Base-by-base conservation (phyloP, 179 eudicot genomes). In the Camellia oleifera region DNA sequence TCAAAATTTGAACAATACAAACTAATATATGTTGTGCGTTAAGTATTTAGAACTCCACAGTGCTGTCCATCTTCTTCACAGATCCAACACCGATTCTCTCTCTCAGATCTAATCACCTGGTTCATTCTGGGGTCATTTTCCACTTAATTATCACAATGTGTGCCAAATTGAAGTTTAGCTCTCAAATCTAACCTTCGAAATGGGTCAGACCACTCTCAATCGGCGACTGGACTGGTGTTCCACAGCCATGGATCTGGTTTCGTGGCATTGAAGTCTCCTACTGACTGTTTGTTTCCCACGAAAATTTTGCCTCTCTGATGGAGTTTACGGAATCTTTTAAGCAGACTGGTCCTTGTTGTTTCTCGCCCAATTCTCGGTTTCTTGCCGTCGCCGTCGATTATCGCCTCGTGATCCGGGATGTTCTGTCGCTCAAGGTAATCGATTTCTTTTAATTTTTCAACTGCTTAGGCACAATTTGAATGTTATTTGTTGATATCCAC, bases 351-450 rank as follows among this genome's bases (percentile, higher is more conserved):
- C 89, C 96, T 0, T 96, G 93, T 80, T 86, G 89, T 78, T 96
- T 96, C 86, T 96, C 99, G 13, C 99, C 98, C 5, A 88, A 96
- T 72, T 84, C 94, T 64, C 89, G 89, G 26, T 94, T 86, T 82
- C 78, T 96, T 56, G 99, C 99, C 23, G 96, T 94, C 44, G 92
- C 97, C 10, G 94, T 88, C 62, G 98, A 94, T 87, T 91, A 96
- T 73, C 98, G 99, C 77, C 93, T 96, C 72, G 96, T 96, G 74
- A 86, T 96, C 58, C 99, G 98, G 5, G 97, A 96, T 74, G 90
- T 92, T 64, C 79, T 87, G 77, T 88, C 97, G 9, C 91, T 94
- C 58, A 94, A 96, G 97, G 99, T 96, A 66, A 4, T 69, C 52
- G 4, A 2, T 70, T 5, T 46, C 66, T 50, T 32, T 32, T 52